Evolutionary conservation across 805 yeast species (phyloP), one percentile per base, ranked within the genome.

Genomic region (Monosporozyma yasuniensis): DNA sequence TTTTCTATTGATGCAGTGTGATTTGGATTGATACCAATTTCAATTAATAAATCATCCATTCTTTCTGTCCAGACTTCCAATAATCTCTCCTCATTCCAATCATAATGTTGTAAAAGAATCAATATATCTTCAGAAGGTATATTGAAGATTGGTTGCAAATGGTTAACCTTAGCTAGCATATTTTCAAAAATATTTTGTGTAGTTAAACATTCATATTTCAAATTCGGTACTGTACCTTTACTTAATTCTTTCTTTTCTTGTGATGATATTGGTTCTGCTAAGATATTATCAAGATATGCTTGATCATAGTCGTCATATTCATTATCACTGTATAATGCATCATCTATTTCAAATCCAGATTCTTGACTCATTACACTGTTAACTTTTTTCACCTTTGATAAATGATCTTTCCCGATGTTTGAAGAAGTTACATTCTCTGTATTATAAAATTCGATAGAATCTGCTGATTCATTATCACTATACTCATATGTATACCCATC

Each of bases 41-140:
- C 61, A 1, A 52, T 44, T 11, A 67, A 54, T 7, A 78, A 63
- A 2, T 58, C 58, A 11, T 62, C 67, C 37, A 73, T 68, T 34
- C 72, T 68, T 19, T 72, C 77, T 49, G 81, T 72, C 63, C 74
- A 80, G 32, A 68, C 72, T 48, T 83, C 87, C 52, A 81, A 61
- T 46, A 82, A 60, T 48, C 71, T 68, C 50, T 80, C 83, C 35
- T 75, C 74, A 56, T 80, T 81, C 87, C 87, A 83, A 19, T 72
- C 70, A 61, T 68, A 80, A 44, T 69, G 61, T 34, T 76, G 71
- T 46, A 80, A 62, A 38, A 83, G 57, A 3, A 74, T 61, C 10
- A 74, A 60, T 16, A 79, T 63, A 49, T 63, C 68, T 21, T 58
- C 63, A 28, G 57, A 44, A 6, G 68, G 60, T 4, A 63, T 49